Percentiles rank a stretch among this genome's conserved stretches.
Conservation (phyloP, 805 yeast genomes). For the Yarrowia phangngaensis region DNA sequence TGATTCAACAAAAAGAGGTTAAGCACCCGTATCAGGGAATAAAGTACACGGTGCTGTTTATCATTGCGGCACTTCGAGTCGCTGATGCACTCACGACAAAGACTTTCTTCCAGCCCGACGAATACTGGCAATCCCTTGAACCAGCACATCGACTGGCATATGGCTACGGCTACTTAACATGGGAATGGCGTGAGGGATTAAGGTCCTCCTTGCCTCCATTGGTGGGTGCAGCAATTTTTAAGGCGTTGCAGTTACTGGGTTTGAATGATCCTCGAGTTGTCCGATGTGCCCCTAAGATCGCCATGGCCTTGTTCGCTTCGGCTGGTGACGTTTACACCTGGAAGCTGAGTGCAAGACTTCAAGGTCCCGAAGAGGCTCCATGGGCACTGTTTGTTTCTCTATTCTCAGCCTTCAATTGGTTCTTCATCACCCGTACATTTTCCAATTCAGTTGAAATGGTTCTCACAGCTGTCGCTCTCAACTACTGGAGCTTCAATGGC, state of each 20-base stretch:
- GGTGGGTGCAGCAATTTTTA: conserved; percentile 52
- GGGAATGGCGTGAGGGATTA: conserved; percentile 87
- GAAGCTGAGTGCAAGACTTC: conserved; percentile 43
- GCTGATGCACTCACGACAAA: conserved; percentile 58
- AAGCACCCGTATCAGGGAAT: conserved; percentile 26
- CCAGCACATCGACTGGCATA: conserved; percentile 77
- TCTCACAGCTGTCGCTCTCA: conserved; percentile 61
- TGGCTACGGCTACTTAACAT: conserved; percentile 79
- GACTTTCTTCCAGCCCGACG: conserved; percentile 95
- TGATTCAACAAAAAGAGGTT: conserved; percentile 2
- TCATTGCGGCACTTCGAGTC: conserved; percentile 40
- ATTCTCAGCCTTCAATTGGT: conserved; percentile 76
- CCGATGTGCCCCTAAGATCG: conserved; percentile 53
- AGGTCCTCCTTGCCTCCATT: conserved; percentile 80
- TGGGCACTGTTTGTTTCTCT: conserved; percentile 51
- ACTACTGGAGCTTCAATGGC: conserved; percentile 63
- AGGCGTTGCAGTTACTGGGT: conserved; percentile 34
- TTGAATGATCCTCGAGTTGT: conserved; percentile 1
- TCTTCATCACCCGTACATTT: conserved; percentile 73
- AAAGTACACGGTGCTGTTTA: conserved; percentile 23
- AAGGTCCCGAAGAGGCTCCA: conserved; percentile 32
- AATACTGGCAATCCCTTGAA: conserved; percentile 86
- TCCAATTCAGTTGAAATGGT: conserved; percentile 78
- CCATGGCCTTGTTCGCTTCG: conserved; percentile 68
- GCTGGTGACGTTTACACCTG: conserved; percentile 63